Conservation (phyloP, 345 rosid genomes). For the Lagerstroemia speciosa region DNA sequence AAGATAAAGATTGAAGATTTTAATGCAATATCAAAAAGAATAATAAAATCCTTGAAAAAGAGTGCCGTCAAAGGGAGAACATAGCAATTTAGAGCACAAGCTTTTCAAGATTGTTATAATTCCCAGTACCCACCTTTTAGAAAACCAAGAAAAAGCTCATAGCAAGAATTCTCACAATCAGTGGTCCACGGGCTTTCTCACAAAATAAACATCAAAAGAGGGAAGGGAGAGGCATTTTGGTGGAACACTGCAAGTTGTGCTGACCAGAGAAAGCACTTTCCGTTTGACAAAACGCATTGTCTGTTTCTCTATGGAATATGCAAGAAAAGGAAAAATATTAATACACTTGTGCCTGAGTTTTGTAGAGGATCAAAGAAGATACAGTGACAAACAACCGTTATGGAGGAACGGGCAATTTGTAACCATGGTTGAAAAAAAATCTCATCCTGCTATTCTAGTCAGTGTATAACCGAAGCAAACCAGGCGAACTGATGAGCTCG, state of each 20-base stretch:
- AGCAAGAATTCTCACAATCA: constrained; percentile 18
- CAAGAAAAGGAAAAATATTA: neutral
- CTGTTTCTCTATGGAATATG: neutral
- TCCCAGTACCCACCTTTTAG: constrained; percentile 8
- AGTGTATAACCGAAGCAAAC: neutral
- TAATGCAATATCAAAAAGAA: neutral
- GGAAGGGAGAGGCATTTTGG: constrained; percentile 14
- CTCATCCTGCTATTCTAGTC: neutral
- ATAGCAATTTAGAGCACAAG: neutral
- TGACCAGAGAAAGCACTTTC: constrained; percentile 55
- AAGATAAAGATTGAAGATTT: neutral
- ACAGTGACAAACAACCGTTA: neutral
- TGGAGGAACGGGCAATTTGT: neutral
- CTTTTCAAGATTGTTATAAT: constrained; percentile 3
- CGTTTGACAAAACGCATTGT: neutral
- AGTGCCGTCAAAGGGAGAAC: constrained; percentile 2
- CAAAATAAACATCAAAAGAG: constrained; percentile 34
- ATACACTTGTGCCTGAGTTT: neutral
- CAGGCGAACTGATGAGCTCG: neutral
- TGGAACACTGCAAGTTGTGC: constrained; percentile 19
- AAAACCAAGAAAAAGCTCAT: constrained; percentile 6
- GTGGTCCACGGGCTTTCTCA: constrained; percentile 24
- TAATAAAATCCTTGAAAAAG: neutral
- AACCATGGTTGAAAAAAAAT: neutral
- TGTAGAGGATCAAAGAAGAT: neutral